These are phyloP conservation scores for Aspergillus novoparasiticus DNA, from an alignment of 2,329 filamentous ascomycete genomes.

Conservation along the genomic window DNA sequence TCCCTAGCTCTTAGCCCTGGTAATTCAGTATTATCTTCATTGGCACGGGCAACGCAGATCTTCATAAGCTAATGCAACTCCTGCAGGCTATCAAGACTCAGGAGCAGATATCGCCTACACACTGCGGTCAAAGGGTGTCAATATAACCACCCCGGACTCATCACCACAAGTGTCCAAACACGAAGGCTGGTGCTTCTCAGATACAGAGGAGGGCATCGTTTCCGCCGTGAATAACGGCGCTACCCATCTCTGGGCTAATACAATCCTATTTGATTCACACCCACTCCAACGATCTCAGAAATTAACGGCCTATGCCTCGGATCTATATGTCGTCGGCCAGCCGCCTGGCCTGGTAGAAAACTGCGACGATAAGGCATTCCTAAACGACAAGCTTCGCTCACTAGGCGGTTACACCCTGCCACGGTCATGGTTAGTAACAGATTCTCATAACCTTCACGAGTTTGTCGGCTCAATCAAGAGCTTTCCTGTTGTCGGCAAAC, in stretches of 20 bases:
- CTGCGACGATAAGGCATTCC: constrained; percentile 55
- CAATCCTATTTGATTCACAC: constrained; percentile 52
- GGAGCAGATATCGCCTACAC: constrained; percentile 53
- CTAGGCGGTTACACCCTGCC: constrained; percentile 45
- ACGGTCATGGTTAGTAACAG: constrained; percentile 36
- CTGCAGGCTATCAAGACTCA: constrained; percentile 51
- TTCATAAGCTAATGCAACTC: background rate
- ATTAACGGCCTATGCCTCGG: constrained; percentile 33
- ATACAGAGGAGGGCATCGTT: constrained; percentile 48
- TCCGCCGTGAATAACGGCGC: constrained; percentile 44
- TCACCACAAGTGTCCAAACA: constrained; percentile 34
- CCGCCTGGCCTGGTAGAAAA: constrained; percentile 50
- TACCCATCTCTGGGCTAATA: constrained; percentile 56
- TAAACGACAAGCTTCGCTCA: constrained; percentile 48
- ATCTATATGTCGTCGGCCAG: constrained; percentile 49
- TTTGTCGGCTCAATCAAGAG: constrained; percentile 17
- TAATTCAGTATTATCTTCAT: background rate
- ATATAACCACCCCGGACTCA: constrained; percentile 35
- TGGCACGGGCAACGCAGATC: background rate
- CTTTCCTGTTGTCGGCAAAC: constrained; percentile 52
- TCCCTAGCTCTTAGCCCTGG: no score
- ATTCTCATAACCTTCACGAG: constrained; percentile 14
- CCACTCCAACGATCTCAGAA: constrained; percentile 48
- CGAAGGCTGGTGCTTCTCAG: constrained; percentile 47
- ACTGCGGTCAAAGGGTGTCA: constrained; percentile 34